Percentiles rank a stretch among this genome's conserved stretches.
phyloP scores from a whole-genome alignment of 1,284 basidiomycete species.

The Ganoderma lingzhi region DNA sequence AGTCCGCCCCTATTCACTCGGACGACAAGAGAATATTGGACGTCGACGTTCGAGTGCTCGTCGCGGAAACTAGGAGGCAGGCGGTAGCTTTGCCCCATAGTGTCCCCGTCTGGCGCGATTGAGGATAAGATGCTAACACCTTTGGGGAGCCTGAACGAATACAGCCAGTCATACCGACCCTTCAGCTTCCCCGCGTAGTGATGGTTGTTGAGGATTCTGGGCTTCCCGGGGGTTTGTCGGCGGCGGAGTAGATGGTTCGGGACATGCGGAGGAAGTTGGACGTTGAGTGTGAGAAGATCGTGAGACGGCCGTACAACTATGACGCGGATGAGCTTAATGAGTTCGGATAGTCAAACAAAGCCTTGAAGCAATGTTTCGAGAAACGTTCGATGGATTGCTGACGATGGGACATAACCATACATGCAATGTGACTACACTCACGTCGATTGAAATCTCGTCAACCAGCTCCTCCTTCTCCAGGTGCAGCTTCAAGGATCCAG shows the following conservation, averaged over 20 bases:
- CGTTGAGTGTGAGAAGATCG: constrained; percentile 25
- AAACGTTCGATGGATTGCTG: not conserved
- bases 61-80: constrained; percentile 60
- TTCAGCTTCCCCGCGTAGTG: constrained; percentile 50
- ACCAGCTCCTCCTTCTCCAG: constrained; percentile 53
- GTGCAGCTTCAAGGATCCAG: constrained; percentile 54
- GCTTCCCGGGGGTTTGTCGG: constrained; percentile 3
- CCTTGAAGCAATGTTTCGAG: not conserved
- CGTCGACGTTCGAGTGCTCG: constrained; percentile 51
- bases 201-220: not conserved
- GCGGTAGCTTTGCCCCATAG: constrained; percentile 37
- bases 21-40: constrained; percentile 59
- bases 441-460: constrained; percentile 52
- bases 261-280: constrained; percentile 48
- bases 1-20: constrained; percentile 55
- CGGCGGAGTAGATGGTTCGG: constrained; percentile 35
- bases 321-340: not conserved
- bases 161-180: constrained; percentile 55
- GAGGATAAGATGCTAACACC: constrained; percentile 43
- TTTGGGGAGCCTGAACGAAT: constrained; percentile 52
- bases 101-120: constrained; percentile 18
- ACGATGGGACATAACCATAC: not conserved
- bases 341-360: not conserved
- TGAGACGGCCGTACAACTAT: constrained; percentile 39
- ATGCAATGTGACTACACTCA: constrained; percentile 35